Evolutionary conservation across 2,329 filamentous ascomycete genomes (phyloP), one percentile per base, ranked within the genome.

Genomic region (Colletotrichum sp.): DNA sequence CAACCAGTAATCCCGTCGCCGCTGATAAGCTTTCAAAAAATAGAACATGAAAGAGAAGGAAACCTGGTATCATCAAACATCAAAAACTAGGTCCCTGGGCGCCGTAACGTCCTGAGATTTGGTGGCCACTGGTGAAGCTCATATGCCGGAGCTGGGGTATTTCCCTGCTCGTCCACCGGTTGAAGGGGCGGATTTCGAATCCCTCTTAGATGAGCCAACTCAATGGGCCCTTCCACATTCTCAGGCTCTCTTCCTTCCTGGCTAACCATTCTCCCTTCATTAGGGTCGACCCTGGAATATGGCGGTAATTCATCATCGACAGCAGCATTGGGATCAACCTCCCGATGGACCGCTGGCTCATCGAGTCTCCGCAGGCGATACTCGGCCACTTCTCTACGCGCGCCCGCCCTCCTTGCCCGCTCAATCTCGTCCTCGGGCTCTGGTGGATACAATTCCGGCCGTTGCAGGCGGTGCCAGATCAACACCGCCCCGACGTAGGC

Each of bases 281-380:
- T 61, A 9, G 72, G 72, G 36, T 74, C 72, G 28, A 71, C 36
- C 10, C 72, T 74, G 48, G 72, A 74, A 39, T 74, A 74, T 12
- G 67, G 36, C 36, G 72, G 72, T 21, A 71, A 18, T 8, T 74
- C 72, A 30, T 66, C 67, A 34, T 71, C 60, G 52, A 48, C 72
- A 15, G 18, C 10, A 13, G 30, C 30, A 7, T 66, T 39, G 34
- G 52, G 18, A 3, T 43, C 60, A 9, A 24, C 34, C 30, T 74
- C 72, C 15, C 61, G 48, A 36, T 66, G 52, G 16, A 71, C 68
- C 13, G 30, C 43, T 4, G 61, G 21, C 6, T 68, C 48, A 6
- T 39, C 24, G 24, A 30, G 21, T 26, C 65, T 36, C 18, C 28
- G 48, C 6, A n/a, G 21, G 2, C 65, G 48, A 28, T 67, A 36